A percentile compares a stretch with the other conserved stretches of the same genome.
Conservation (phyloP, 495 filamentous ascomycete genomes). For the Aspergillus wentii region DNA sequence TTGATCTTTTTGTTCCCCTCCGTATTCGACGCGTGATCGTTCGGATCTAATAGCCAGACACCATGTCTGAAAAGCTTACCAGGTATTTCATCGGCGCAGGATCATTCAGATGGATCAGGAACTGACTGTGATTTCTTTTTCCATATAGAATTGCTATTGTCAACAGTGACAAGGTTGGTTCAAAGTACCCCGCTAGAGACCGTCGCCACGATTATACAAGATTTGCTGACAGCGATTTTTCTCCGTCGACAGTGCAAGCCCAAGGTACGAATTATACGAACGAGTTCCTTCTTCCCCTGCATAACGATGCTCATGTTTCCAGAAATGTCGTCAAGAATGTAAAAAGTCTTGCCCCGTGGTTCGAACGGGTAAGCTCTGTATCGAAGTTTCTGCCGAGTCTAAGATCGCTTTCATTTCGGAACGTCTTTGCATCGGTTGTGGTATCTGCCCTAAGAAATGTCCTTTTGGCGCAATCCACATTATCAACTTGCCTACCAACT, state of each 20-base stretch:
- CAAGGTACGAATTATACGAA: conserved; percentile 56
- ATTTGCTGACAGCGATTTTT: conserved; percentile 27
- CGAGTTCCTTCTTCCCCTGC: too few relatives aligned
- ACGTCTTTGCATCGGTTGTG: conserved; percentile 90
- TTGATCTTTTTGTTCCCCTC: conserved; percentile 2
- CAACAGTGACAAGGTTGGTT: conserved; percentile 86
- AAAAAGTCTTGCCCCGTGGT: conserved; percentile 99
- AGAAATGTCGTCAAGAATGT: conserved; percentile 98
- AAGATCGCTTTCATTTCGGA: conserved; percentile 99
- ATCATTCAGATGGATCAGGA: background rate
- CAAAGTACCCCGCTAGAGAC: conserved; percentile 27
- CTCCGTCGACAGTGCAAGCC: conserved; percentile 73
- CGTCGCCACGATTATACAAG: conserved; percentile 10
- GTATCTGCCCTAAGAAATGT: conserved; percentile 99
- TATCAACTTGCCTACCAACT: conserved; percentile 98
- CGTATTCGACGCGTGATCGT: conserved; percentile 16
- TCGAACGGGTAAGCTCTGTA: conserved; percentile 93
- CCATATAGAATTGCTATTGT: conserved; percentile 87
- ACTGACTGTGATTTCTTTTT: conserved; percentile 10
- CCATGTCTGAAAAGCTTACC: conserved; percentile 83
- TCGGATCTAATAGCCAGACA: conserved; percentile 22
- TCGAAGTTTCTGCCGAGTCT: conserved; percentile 84
- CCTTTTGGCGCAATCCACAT: conserved; percentile 99
- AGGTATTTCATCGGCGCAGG: conserved; percentile 46
- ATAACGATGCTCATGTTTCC: conserved; percentile 11